Percentiles rank a stretch among this genome's conserved stretches.
phyloP scores from a whole-genome alignment of 2,329 filamentous ascomycete genomes.

The Epichloe elymi region DNA sequence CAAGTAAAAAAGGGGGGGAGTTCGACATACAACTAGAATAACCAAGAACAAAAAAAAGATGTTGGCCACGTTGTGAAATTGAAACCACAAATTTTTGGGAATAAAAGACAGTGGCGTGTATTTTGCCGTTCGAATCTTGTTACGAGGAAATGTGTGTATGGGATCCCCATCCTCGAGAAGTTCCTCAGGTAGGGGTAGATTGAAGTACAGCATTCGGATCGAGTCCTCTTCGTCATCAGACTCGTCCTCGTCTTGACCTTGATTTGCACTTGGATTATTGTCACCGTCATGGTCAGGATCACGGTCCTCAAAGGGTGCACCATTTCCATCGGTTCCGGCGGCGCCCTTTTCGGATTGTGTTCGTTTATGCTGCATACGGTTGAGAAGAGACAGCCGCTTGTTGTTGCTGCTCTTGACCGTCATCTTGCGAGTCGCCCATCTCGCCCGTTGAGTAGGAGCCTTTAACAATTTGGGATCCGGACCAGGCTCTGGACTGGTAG shows the following conservation, averaged over 20 bases:
- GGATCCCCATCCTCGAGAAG: conserved; percentile 69
- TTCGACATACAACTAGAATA: conserved; percentile 68
- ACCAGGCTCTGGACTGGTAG: conserved; percentile 15
- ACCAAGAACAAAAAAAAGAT: conserved; percentile 96
- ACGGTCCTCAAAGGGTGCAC: conserved; percentile 16
- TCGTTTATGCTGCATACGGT: conserved; percentile 56
- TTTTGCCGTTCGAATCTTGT: conserved; percentile 96
- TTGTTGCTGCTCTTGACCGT: conserved; percentile 58
- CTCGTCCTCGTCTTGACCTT: conserved; percentile 24
- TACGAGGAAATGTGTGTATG: conserved; percentile 58
- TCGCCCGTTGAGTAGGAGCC: conserved; percentile 54
- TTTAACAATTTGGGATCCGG: conserved; percentile 11
- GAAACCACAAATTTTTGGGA: conserved; percentile 93
- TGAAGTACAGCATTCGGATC: conserved; percentile 65
- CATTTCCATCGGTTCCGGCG: conserved; percentile 21
- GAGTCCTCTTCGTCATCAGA: conserved; percentile 26
- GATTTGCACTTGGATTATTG: conserved; percentile 17
- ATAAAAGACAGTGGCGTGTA: conserved; percentile 93
- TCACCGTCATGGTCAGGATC: conserved; percentile 15
- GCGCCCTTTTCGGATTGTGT: conserved; percentile 57
- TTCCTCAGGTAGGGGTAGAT: conserved; percentile 61
- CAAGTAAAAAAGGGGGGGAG: background rate
- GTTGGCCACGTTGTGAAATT: conserved; percentile 98
- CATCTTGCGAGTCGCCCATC: conserved; percentile 93
- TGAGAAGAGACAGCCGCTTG: conserved; percentile 75